Evolutionary conservation across 225 moss, liverwort and hornwort species (phyloP).

Genomic region (Polytrichum commune): DNA sequence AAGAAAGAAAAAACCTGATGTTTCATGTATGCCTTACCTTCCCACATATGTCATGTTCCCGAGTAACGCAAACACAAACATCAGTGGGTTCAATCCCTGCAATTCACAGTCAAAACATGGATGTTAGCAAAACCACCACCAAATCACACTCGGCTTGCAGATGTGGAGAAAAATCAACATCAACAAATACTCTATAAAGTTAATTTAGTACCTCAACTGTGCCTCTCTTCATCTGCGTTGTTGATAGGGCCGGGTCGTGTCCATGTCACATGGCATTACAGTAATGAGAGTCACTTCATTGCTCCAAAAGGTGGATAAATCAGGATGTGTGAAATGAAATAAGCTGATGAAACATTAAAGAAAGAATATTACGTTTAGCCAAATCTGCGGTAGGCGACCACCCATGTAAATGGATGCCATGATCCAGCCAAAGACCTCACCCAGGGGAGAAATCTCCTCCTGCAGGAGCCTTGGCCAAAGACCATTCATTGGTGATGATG

Average conservation of each 20-base stretch:
- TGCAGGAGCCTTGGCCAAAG: conserved; percentile 16
- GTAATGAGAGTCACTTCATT: neutral
- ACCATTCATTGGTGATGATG: neutral
- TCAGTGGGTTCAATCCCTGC: conserved; percentile 74
- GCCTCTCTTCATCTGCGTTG: conserved; percentile 58
- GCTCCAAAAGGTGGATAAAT: no score
- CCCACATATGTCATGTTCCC: conserved; percentile 73
- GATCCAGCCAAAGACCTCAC: conserved; percentile 86
- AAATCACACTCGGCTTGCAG: no score
- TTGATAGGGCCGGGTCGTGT: neutral
- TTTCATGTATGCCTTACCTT: conserved; percentile 28
- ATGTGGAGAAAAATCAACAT: no score
- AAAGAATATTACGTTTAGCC: conserved; percentile 60
- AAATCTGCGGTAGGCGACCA: conserved; percentile 83
- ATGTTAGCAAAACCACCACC: no score
- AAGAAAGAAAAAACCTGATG: neutral
- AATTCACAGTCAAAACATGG: neutral
- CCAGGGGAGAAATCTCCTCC: conserved; percentile 38
- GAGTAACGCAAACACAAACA: conserved; percentile 75
- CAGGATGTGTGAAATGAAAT: no score
- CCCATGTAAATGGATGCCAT: conserved; percentile 99
- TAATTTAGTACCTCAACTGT: conserved; percentile 43
- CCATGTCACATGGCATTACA: neutral
- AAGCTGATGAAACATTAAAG: neutral
- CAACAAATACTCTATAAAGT: no score